phyloP scores from a whole-genome alignment of 495 filamentous ascomycete genomes.

The Daldinia bambusicola region DNA sequence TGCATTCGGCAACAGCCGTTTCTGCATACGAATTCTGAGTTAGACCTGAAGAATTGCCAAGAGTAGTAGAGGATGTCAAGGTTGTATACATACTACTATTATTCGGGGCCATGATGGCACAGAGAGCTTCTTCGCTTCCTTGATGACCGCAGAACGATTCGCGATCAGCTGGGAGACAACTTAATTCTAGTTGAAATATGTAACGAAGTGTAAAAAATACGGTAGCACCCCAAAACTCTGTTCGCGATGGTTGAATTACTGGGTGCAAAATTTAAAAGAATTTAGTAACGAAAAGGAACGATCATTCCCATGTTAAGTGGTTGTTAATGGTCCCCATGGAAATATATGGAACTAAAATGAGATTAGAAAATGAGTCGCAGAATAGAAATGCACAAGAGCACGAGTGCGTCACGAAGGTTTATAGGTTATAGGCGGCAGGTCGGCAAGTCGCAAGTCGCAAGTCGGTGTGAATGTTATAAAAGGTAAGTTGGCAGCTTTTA shows the following conservation, averaged over 20 bases:
- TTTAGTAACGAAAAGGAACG: slow-evolving; percentile 16
- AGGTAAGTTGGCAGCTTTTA: slow-evolving; percentile 18
- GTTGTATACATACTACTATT: slow-evolving; percentile 52
- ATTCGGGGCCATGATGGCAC: slow-evolving; percentile 54
- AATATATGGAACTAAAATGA: slow-evolving; percentile 3
- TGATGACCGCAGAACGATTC: background rate
- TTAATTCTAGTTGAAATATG: slow-evolving; percentile 4
- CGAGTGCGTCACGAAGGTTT: slow-evolving; percentile 31
- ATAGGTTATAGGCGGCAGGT: slow-evolving; percentile 16
- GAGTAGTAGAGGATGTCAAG: slow-evolving; percentile 17
- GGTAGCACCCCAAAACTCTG: slow-evolving; percentile 15
- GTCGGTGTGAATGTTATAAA: slow-evolving; percentile 29
- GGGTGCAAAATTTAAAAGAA: slow-evolving; percentile 6
- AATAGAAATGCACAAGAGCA: slow-evolving; percentile 8
- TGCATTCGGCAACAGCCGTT: slow-evolving; percentile 64
- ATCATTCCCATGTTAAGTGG: slow-evolving; percentile 20
- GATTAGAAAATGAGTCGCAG: background rate
- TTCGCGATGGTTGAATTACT: background rate
- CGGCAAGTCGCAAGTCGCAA: slow-evolving; percentile 30
- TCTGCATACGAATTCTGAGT: slow-evolving; percentile 48
- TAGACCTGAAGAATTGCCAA: slow-evolving; percentile 37
- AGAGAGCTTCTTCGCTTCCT: slow-evolving; percentile 12
- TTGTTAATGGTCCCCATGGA: slow-evolving; percentile 28
- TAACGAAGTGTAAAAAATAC: slow-evolving; percentile 17
- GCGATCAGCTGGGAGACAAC: slow-evolving; percentile 16